Conservation (phyloP, 1,284 basidiomycete genomes). For the Caloboletus inedulis region DNA sequence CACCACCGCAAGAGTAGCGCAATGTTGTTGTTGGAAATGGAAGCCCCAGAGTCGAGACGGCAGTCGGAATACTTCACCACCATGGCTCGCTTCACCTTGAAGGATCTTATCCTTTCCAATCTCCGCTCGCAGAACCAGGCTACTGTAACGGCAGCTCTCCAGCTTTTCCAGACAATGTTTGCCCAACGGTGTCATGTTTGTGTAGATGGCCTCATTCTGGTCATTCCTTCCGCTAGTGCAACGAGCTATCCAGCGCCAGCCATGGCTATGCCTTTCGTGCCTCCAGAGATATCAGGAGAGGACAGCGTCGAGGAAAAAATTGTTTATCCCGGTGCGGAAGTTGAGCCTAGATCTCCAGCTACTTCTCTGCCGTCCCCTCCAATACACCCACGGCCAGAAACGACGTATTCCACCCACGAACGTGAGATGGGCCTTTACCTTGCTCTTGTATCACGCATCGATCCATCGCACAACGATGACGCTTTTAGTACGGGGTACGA, state of each 20-base stretch:
- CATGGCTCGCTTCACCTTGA: conserved; percentile 84
- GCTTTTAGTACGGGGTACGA: conserved; percentile 85
- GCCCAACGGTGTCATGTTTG: conserved; percentile 66
- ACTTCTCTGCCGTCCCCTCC: conserved; percentile 25
- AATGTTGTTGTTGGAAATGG: conserved; percentile 80
- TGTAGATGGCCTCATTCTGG: conserved; percentile 63
- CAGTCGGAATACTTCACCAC: conserved; percentile 81
- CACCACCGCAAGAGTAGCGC: conserved; percentile 76
- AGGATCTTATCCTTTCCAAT: conserved; percentile 81
- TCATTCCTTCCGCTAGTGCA: conserved; percentile 65
- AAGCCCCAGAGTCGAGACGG: conserved; percentile 66
- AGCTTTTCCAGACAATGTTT: conserved; percentile 76
- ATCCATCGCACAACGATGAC: conserved; percentile 69
- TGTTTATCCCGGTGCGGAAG: conserved; percentile 55
- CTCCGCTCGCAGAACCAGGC: conserved; percentile 63
- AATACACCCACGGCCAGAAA: conserved; percentile 58
- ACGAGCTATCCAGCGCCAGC: conserved; percentile 71
- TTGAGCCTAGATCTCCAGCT: conserved; percentile 21
- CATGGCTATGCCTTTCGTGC: conserved; percentile 31
- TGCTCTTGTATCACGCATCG: conserved; percentile 73
- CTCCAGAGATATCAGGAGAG: conserved; percentile 26
- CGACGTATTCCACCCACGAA: conserved; percentile 73
- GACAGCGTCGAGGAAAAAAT: conserved; percentile 66
- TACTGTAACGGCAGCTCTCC: conserved; percentile 72
- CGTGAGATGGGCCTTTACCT: conserved; percentile 82